phyloP scores from a whole-genome alignment of 805 yeast genomes.

The Metschnikowia lochheadii region DNA sequence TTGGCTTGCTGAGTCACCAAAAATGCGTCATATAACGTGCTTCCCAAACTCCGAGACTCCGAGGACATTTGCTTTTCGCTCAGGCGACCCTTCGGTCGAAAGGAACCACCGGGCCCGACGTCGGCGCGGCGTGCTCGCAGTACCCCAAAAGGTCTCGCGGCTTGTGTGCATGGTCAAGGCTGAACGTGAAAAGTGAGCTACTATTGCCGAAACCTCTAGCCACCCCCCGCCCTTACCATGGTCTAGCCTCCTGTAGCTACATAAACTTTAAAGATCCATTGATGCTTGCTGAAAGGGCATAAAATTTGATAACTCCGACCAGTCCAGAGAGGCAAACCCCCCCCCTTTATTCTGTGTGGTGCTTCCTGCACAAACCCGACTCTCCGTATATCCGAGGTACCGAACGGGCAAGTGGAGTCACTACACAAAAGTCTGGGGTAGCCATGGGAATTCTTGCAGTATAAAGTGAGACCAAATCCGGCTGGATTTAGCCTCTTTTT shows the following conservation, averaged over 20 bases:
- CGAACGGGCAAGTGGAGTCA: conserved; percentile 6
- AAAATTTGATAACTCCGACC: too few relatives aligned
- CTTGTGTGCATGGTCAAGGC: background rate
- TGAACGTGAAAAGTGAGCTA: conserved; percentile 3
- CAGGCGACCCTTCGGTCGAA: conserved; percentile 4
- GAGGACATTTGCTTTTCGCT: background rate
- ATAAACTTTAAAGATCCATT: too few relatives aligned
- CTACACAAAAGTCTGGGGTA: conserved; percentile 14
- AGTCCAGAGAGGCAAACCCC: too few relatives aligned
- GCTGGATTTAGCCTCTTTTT: background rate
- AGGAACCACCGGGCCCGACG: conserved; percentile 7
- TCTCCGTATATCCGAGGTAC: conserved; percentile 13
- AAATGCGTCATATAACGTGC: background rate
- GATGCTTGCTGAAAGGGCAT: too few relatives aligned
- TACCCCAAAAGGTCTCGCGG: background rate
- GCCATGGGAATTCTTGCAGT: conserved; percentile 2
- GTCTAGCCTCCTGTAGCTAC: too few relatives aligned
- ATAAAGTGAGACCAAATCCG: conserved; percentile 7
- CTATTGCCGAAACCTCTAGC: background rate
- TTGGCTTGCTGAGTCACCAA: background rate
- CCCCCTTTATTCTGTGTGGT: background rate
- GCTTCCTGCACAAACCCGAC: conserved; percentile 9
- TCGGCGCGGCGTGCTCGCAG: conserved; percentile 1
- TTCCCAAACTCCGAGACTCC: conserved; percentile 4
- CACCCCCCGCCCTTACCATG: background rate